Evolutionary conservation across 192 early-diverging fungal species (phyloP).

Genomic region (Entrophospora sp.): DNA sequence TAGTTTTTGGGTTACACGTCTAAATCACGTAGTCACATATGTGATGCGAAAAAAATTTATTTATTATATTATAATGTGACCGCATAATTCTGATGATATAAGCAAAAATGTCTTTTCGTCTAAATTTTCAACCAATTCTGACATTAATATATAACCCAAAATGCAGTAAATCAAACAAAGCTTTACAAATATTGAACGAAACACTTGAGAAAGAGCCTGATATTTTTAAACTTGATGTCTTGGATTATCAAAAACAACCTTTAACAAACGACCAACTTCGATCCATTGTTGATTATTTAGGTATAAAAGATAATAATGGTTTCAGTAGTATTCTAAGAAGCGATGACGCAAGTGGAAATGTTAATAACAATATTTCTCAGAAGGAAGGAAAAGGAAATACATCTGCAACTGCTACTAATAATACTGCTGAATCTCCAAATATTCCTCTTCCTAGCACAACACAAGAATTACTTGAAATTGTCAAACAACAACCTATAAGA

Average conservation of each 20-base stretch:
- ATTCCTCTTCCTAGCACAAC: not conserved
- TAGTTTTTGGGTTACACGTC: no score
- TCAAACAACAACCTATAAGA: slow-evolving; percentile 1
- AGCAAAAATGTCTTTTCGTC: not conserved
- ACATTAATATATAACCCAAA: not conserved
- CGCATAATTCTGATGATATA: no score
- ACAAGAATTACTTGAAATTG: not conserved
- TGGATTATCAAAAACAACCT: slow-evolving; percentile 10
- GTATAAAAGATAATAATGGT: not conserved
- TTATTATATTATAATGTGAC: no score
- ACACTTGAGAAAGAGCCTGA: not conserved
- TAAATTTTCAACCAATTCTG: not conserved
- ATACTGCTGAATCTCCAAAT: not conserved
- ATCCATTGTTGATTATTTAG: not conserved
- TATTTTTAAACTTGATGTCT: not conserved
- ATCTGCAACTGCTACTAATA: not conserved
- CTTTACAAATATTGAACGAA: not conserved
- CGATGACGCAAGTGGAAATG: not conserved
- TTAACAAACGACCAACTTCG: not conserved
- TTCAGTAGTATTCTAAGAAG: not conserved
- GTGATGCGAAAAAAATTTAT: no score
- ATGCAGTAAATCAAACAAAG: not conserved
- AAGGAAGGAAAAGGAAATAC: not conserved
- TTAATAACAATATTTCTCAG: no score
- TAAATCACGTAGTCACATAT: no score